phyloP scores from a whole-genome alignment of 805 yeast species.

The Brettanomyces sp. region DNA sequence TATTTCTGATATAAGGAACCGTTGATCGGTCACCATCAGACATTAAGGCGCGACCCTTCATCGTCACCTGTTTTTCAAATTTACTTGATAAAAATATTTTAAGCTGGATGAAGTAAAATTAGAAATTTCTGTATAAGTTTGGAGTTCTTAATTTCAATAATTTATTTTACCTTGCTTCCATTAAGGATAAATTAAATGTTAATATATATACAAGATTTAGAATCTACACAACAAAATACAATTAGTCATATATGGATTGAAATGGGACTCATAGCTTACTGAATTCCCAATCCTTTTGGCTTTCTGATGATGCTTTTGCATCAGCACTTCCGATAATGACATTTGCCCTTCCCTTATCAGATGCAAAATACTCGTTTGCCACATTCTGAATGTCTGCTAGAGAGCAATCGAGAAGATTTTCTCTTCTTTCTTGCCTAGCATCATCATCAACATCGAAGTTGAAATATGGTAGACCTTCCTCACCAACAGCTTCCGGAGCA shows the following conservation, averaged over 20 bases:
- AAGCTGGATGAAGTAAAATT: too few species aligned
- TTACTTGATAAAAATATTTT: too few species aligned
- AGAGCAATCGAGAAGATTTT: constrained; percentile 57
- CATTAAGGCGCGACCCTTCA: too few species aligned
- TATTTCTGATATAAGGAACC: too few species aligned
- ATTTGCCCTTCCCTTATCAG: constrained; percentile 7
- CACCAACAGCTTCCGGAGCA: constrained; percentile 74
- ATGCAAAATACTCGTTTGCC: constrained; percentile 54
- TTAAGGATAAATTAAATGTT: too few species aligned
- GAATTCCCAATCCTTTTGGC: not conserved
- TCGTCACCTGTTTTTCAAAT: too few species aligned
- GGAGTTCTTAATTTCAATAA: too few species aligned
- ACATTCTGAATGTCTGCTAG: constrained; percentile 52
- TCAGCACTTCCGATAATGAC: constrained; percentile 12
- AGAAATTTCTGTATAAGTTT: too few species aligned
- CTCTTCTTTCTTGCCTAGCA: constrained; percentile 74
- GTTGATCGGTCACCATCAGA: too few species aligned
- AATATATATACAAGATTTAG: too few species aligned
- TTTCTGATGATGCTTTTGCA: not conserved
- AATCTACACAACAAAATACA: too few species aligned
- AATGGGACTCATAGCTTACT: not conserved
- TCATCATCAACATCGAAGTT: constrained; percentile 66
- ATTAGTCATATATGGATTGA: not conserved
- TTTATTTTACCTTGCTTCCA: too few species aligned
- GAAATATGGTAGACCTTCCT: constrained; percentile 65